Percentiles rank a stretch among this genome's conserved stretches.
These are phyloP conservation scores for Aspergillus sp. DNA, from an alignment of 2,329 filamentous ascomycete species.

Conservation along the genomic window DNA sequence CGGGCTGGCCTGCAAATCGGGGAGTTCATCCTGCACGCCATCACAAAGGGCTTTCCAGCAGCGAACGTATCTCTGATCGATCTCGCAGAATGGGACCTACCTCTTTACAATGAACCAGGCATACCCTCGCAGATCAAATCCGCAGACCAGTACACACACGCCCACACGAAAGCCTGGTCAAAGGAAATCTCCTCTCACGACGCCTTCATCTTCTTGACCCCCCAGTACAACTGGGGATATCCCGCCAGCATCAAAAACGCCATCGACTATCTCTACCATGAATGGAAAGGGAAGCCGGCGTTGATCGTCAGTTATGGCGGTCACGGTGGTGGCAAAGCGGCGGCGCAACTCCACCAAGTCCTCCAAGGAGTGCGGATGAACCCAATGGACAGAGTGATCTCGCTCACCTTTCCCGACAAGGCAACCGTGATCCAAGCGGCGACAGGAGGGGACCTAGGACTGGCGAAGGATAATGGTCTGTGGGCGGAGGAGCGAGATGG, in stretches of 20 bases:
- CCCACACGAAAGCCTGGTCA: conserved; percentile 39
- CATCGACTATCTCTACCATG: conserved; percentile 59
- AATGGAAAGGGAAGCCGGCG: conserved; percentile 57
- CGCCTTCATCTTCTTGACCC: conserved; percentile 43
- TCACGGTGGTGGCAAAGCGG: conserved; percentile 37
- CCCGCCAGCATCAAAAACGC: conserved; percentile 59
- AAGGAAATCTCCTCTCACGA: conserved; percentile 29
- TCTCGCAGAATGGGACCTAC: conserved; percentile 22
- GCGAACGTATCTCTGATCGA: conserved; percentile 7
- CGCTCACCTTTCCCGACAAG: conserved; percentile 5
- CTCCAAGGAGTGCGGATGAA: conserved; percentile 36
- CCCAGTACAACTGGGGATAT: conserved; percentile 56
- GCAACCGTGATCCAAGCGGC: conserved; percentile 18
- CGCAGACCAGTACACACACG: conserved; percentile 31
- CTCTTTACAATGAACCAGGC: conserved; percentile 38
- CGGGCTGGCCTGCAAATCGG: conserved; percentile 31
- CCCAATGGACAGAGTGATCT: conserved; percentile 24
- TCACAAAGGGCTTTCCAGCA: conserved; percentile 3
- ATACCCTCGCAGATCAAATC: conserved; percentile 35
- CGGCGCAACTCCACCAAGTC: conserved; percentile 33
- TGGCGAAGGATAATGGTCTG: conserved; percentile 4
- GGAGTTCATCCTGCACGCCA: conserved; percentile 20
- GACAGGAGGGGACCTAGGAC: conserved; percentile 23
- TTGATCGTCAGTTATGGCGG: conserved; percentile 56
- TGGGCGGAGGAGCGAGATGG: conserved; percentile 8